Base-by-base conservation (phyloP, 2,329 filamentous ascomycete species). In the Penicillium sp. region DNA sequence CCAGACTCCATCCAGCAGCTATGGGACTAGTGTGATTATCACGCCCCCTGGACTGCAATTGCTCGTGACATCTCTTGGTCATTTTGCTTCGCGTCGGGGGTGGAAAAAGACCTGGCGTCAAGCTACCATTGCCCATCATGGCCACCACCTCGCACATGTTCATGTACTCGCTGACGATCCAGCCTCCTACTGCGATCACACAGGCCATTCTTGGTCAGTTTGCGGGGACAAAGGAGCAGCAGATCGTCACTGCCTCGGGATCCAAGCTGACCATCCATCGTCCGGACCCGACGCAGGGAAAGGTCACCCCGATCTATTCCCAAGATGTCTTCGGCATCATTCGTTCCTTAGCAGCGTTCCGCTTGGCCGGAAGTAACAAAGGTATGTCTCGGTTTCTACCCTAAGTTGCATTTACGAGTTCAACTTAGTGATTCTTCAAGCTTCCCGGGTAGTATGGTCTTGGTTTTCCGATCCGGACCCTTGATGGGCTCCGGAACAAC, bases 111-210 rank as follows among this genome's bases (percentile, higher is more conserved):
- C 64, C 65, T 54, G 18, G 24, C 40, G 40, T 22, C 51, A 55
- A 58, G 60, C 68, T 59, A 66, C 59, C 60, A 36, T 60, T 65
- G 70, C 73, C 75, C 79, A 82, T 60, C 75, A 98, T 98, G 95
- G 94, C 95, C 82, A 96, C 93, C 75, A 97, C 94, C 62, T 97
- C 93, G 66, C 94, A 94, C 77, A 96, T 97, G 92, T 97, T 97
- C 77, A 88, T 99, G 81, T 99, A 99, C 82, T 95, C 92, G 72
- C 84, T 99, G 81, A 98, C 95, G 68, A 89, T 99, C 72, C 92
- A 97, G 79, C 89, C 91, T 69, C 91, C 95, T 36, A 93, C 92
- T 66, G 90, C 92, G 60, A 87, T 96, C 71, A 92, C 89, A 52
- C 90, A 96, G 79, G 93, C 95, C 64, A 89, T 97, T 66, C 85